Evolutionary conservation across 108 stramenopile species (phyloP).

Genomic region (Schizochytrium sp.): DNA sequence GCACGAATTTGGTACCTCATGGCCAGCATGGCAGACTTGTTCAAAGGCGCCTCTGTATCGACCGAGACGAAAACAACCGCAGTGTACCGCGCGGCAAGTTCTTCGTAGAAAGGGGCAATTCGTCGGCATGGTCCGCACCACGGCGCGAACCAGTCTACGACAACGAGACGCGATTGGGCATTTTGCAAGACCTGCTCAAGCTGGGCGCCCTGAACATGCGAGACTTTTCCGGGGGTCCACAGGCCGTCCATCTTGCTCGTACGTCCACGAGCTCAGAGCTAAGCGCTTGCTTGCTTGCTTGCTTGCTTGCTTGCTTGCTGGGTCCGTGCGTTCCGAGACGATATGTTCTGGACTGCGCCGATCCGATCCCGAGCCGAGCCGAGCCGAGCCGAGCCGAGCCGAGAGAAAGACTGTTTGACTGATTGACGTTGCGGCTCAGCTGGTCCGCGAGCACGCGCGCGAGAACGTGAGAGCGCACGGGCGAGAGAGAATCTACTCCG

Average conservation of each 20-base stretch:
- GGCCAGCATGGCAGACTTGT: background rate
- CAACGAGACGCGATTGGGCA: background rate
- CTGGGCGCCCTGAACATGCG: constrained; percentile 6
- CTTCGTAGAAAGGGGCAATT: constrained; percentile 39
- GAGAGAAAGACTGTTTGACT: too few species aligned
- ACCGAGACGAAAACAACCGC: constrained; percentile 44
- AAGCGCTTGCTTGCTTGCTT: too few species aligned
- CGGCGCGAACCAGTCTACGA: constrained; percentile 33
- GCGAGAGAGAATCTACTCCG: too few species aligned
- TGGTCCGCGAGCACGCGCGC: too few species aligned
- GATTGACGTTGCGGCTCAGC: too few species aligned
- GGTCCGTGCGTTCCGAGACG: too few species aligned
- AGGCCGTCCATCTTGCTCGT: background rate
- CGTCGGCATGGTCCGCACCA: constrained; percentile 48
- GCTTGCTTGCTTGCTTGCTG: too few species aligned
- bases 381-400: too few species aligned
- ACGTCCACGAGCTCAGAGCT: background rate
- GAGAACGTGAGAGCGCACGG: too few species aligned
- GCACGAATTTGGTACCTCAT: background rate
- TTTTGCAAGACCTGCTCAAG: background rate
- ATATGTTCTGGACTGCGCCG: too few species aligned
- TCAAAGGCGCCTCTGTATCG: background rate
- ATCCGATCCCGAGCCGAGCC: too few species aligned
- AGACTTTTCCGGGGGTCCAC: background rate
- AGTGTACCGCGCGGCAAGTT: constrained; percentile 31